Base-by-base conservation (phyloP, 2,329 filamentous ascomycete genomes). In the Nemania serpens region DNA sequence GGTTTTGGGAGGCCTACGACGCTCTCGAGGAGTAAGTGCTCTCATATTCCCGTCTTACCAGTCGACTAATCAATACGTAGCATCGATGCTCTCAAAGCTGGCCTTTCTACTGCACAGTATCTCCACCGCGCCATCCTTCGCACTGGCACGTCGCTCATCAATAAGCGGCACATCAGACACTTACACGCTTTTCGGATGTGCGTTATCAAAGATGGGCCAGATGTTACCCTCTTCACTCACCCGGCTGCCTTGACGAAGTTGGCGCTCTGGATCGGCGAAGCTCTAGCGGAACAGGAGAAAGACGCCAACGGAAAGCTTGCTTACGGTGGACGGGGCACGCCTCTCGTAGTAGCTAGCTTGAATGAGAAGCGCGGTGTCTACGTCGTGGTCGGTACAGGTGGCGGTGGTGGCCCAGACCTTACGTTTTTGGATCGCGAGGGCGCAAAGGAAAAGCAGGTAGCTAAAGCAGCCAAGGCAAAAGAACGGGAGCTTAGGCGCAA, bases 101-200 rank as follows among this genome's bases (percentile, higher is more conserved):
- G 91, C 56, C 83, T 99, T 12, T 87, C 91, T 1, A 91, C 90
- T 1, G 95, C 95, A 2, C 93, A 97, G 74, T 89, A 93, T 70
- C 84, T 99, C 1, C 91, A 97, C 75, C 88, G 91, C 37, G 93
- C 95, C 42, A 98, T 99, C 64, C 91, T 97, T 63, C 90, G 92
- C 49, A 97, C 94, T 0, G 95, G 95, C 39, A 96, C 93, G 1
- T 89, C 91, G 0, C 82, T 99, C 29, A 90, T 99, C 61, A 91
- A 92, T 67, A 99, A 99, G 78, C 89, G 91, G 60, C 93, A 97
- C 70, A 96, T 99, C 73, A 91, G 92, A 39, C 93, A 97, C 74
- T 81, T 99, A 15, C 88, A 92, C 49, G 91, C 94, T 0, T 99
- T 98, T 75, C 91, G 95, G 51, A 93, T 99, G 83, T 96, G 91